A percentile compares a stretch with the other conserved stretches of the same genome.
Evolutionary conservation across 768 basidiomycete species (phyloP).

Genomic region (Boletus rubropictus): DNA sequence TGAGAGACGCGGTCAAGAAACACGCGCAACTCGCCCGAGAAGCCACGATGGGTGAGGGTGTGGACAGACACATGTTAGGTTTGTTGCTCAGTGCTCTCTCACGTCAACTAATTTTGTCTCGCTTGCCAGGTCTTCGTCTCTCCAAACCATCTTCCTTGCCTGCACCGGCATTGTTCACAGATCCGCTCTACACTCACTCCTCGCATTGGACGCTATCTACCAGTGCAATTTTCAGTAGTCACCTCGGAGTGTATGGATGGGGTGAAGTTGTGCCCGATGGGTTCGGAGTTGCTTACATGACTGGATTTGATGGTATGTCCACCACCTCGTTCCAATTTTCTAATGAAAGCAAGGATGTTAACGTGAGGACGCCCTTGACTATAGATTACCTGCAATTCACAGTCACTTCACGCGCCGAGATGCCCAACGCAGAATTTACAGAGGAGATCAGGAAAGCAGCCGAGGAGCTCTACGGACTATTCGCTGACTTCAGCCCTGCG

Average conservation of each 20-base stretch:
- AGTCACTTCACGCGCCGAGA: constrained; percentile 78
- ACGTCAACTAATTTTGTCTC: not conserved
- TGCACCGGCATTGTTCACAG: constrained; percentile 65
- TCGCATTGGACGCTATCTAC: constrained; percentile 88
- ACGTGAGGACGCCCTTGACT: not conserved
- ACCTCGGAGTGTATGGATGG: constrained; percentile 87
- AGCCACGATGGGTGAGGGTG: constrained; percentile 63
- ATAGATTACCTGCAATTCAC: constrained; percentile 80
- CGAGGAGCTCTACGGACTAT: constrained; percentile 66
- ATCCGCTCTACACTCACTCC: constrained; percentile 66
- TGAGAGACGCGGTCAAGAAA: constrained; percentile 55
- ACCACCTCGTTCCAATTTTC: not conserved
- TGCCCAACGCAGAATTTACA: constrained; percentile 72
- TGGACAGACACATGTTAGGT: constrained; percentile 89
- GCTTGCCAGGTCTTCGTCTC: constrained; percentile 59
- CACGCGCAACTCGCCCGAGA: constrained; percentile 63
- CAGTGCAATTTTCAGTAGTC: constrained; percentile 80
- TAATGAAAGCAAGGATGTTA: not conserved
- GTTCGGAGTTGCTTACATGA: constrained; percentile 93
- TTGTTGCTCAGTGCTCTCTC: constrained; percentile 14
- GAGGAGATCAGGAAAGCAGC: constrained; percentile 60
- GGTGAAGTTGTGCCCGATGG: constrained; percentile 93
- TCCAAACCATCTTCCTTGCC: constrained; percentile 55
- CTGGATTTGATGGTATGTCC: constrained; percentile 69
- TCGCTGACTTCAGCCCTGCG: constrained; percentile 19